Percentiles rank a stretch among this genome's conserved stretches.
phyloP scores from a whole-genome alignment of 352 stramenopile genomes.

The Globisporangium rhizosaccharum region DNA sequence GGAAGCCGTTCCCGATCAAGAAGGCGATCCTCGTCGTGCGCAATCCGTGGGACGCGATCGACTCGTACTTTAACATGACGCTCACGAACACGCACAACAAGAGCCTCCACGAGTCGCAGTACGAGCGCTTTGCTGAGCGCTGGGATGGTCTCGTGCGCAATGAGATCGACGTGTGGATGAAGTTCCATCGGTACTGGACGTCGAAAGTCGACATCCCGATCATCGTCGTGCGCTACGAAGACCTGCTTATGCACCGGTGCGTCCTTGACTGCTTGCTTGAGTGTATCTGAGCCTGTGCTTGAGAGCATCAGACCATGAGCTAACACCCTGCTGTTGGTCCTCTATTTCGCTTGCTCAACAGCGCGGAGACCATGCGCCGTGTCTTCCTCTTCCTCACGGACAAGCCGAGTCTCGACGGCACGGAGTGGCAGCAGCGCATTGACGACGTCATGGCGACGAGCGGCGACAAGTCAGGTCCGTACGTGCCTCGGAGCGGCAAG shows the following conservation, averaged over 20 bases:
- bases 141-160: slow-evolving; percentile 89
- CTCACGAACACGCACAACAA: slow-evolving; percentile 93
- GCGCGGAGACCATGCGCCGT: slow-evolving; percentile 65
- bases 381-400: slow-evolving; percentile 80
- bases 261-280: slow-evolving; percentile 1
- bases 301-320: not conserved
- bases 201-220: slow-evolving; percentile 85
- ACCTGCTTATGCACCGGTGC: slow-evolving; percentile 74
- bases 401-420: slow-evolving; percentile 55
- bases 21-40: slow-evolving; percentile 88
- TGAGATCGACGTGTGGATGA: slow-evolving; percentile 90
- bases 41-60: slow-evolving; percentile 98
- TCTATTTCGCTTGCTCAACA: not conserved
- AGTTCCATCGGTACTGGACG: slow-evolving; percentile 90
- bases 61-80: slow-evolving; percentile 99
- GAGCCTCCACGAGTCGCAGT: slow-evolving; percentile 84
- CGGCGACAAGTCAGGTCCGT: slow-evolving; percentile 62
- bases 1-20: slow-evolving; percentile 64
- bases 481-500: slow-evolving; percentile 81
- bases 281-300: too few species aligned
- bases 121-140: slow-evolving; percentile 79
- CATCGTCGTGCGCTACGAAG: slow-evolving; percentile 91
- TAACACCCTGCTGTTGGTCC: too few species aligned
- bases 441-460: slow-evolving; percentile 48
- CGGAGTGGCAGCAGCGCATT: slow-evolving; percentile 72